Conservation (phyloP, 441 rosid genomes). For the Populus trichocarpa region DNA sequence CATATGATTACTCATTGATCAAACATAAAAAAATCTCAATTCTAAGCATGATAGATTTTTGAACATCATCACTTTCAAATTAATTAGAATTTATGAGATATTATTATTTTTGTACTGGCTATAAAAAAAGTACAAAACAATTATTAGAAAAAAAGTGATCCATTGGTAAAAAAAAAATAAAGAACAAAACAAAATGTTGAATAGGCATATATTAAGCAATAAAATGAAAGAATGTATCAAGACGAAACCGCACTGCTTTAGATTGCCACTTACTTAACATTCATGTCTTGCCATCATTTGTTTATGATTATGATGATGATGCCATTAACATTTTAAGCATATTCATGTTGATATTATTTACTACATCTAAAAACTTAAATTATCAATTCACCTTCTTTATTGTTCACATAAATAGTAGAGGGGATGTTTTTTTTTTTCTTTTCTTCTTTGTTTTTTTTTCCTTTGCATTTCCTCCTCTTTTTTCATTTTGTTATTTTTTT, state of each 20-base stretch:
- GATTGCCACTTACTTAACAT: not conserved
- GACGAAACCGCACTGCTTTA: accelerated
- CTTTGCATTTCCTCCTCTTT: too few species aligned
- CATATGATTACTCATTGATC: too few species aligned
- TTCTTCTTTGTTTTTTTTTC: too few species aligned
- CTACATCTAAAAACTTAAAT: not conserved
- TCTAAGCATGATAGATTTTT: too few species aligned
- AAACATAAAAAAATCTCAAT: too few species aligned
- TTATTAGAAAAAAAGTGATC: not conserved
- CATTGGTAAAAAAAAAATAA: not conserved
- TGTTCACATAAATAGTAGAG: too few species aligned
- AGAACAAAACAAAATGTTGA: not conserved
- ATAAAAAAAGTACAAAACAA: too few species aligned
- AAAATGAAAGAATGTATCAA: not conserved
- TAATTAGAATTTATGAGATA: not conserved
- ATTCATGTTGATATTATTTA: not conserved
- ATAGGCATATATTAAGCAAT: not conserved
- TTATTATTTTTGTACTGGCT: too few species aligned
- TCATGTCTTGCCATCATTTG: not conserved
- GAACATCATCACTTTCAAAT: not conserved
- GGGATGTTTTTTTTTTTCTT: too few species aligned
- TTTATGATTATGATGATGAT: not conserved
- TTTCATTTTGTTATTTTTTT: too few species aligned
- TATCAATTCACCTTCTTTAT: not conserved
- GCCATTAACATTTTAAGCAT: not conserved